A percentile compares a stretch with the other conserved stretches of the same genome.
These are phyloP conservation scores for Boletus patriciae DNA, from an alignment of 768 basidiomycete species.

Conservation along the genomic window DNA sequence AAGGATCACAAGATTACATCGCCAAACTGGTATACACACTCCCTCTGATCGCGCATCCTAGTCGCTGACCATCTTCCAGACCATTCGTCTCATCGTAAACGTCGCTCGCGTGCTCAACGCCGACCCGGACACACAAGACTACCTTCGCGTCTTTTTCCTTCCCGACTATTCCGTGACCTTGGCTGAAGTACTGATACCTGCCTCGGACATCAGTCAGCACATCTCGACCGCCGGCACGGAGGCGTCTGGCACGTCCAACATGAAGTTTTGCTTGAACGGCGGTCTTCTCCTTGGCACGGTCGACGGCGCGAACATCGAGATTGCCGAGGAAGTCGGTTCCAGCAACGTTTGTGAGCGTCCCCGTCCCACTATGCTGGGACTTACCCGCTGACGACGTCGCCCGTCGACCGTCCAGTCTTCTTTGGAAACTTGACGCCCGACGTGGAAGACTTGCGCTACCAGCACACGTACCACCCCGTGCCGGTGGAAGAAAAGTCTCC, in stretches of 20 bases:
- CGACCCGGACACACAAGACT: conserved; percentile 85
- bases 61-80: conserved; percentile 39
- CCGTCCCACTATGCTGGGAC: not conserved
- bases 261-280: conserved; percentile 91
- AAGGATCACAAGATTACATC: conserved; percentile 62
- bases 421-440: conserved; percentile 86
- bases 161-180: conserved; percentile 92
- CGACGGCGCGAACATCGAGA: conserved; percentile 97
- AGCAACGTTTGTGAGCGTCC: conserved; percentile 70
- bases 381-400: not conserved
- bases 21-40: conserved; percentile 70
- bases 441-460: conserved; percentile 83
- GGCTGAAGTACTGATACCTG: conserved; percentile 84
- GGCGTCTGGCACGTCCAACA: conserved; percentile 78
- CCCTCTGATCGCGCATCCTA: not conserved
- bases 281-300: conserved; percentile 86
- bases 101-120: conserved; percentile 66
- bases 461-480: conserved; percentile 80
- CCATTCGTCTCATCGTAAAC: conserved; percentile 92
- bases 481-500: conserved; percentile 84
- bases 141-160: conserved; percentile 89
- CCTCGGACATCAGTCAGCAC: conserved; percentile 92
- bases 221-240: conserved; percentile 98
- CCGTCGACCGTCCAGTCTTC: conserved; percentile 58
- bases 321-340: conserved; percentile 93